Evolutionary conservation across 345 rosid species (phyloP).

Genomic region (Aquilaria sinensis): DNA sequence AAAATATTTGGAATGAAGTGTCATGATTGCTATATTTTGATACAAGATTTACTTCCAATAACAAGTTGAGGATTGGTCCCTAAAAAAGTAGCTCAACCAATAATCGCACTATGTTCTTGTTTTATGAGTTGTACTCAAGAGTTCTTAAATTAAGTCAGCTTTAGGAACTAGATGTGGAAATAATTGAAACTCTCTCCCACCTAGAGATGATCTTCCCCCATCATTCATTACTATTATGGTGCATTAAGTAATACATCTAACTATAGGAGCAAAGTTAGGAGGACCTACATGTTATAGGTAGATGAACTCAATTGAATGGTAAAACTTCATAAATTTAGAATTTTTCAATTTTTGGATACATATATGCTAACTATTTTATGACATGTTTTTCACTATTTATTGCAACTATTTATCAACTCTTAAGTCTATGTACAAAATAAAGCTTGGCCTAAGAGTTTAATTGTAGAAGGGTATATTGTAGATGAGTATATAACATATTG

Average conservation of each 20-base stretch:
- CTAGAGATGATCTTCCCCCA: conserved; percentile 12
- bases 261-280: neutral
- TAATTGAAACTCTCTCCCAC: neutral
- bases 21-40: neutral
- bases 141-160: neutral
- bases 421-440: neutral
- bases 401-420: too few species aligned
- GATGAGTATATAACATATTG: neutral
- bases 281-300: neutral
- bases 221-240: conserved; percentile 9
- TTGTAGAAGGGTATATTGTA: neutral
- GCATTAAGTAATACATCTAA: conserved; percentile 4
- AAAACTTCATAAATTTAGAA: neutral
- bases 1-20: neutral
- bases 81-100: neutral
- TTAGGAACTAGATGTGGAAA: neutral
- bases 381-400: neutral
- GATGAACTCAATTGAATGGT: conserved; percentile 10
- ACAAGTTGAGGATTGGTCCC: neutral
- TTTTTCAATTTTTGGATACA: neutral
- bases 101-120: neutral
- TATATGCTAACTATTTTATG: neutral
- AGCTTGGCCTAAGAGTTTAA: neutral
- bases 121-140: neutral
- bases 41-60: neutral